Evolutionary conservation across 441 rosid species (phyloP).

Genomic region (Isatis lusitanica): DNA sequence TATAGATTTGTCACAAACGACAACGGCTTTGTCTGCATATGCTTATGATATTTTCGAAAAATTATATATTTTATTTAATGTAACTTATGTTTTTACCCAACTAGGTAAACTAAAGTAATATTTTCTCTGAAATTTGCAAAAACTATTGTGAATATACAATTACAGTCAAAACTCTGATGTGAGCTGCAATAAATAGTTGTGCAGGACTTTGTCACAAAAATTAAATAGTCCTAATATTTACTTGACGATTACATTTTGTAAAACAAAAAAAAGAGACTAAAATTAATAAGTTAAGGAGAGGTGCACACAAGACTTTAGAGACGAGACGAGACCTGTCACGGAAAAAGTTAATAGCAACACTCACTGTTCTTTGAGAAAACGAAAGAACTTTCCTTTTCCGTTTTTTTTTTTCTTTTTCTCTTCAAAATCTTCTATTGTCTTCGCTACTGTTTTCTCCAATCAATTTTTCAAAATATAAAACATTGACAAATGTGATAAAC

Average conservation of each 20-base stretch:
- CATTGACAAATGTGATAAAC: conserved; percentile 17
- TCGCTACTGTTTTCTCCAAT: conserved; percentile 16
- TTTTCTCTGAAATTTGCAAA: too few relatives aligned
- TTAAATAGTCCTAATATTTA: background rate
- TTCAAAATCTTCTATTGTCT: conserved; percentile 12
- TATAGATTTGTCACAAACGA: background rate
- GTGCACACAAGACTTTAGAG: conserved; percentile 33
- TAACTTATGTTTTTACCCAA: background rate
- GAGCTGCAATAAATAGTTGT: conserved; percentile 33
- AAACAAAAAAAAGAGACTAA: background rate
- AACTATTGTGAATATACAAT: background rate
- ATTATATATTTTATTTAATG: background rate
- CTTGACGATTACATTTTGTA: background rate
- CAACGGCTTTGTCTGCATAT: conserved; percentile 2
- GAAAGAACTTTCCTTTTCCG: conserved; percentile 45
- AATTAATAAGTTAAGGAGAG: background rate
- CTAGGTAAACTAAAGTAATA: background rate
- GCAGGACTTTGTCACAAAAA: conserved; percentile 29
- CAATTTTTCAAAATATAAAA: background rate
- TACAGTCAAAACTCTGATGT: conserved; percentile 24
- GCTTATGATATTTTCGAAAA: background rate
- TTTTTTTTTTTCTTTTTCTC: background rate
- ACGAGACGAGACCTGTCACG: conserved; percentile 19
- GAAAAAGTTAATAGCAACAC: background rate
- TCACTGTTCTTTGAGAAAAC: conserved; percentile 39